Evolutionary conservation across 441 rosid species (phyloP).

Genomic region (Codiaeum variegatum): DNA sequence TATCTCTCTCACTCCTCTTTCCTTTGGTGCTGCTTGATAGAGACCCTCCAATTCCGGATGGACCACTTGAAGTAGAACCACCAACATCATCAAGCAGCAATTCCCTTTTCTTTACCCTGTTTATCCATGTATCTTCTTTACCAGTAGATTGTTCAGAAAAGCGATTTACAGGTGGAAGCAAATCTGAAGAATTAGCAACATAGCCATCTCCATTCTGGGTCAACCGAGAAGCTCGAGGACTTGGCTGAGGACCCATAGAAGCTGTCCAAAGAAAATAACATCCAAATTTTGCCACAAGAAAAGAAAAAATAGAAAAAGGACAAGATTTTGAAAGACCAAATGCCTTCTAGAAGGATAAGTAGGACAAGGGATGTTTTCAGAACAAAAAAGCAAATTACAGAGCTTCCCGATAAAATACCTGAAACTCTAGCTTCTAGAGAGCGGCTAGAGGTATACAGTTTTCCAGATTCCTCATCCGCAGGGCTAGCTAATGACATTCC

Average conservation of each 20-base stretch:
- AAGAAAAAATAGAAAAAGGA: neutral
- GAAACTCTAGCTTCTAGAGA: conserved; percentile 38
- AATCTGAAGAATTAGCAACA: conserved; percentile 42
- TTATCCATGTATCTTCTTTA: conserved; percentile 72
- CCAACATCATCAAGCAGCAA: conserved; percentile 78
- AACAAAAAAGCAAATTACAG: conserved; percentile 9
- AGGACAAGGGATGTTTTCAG: neutral
- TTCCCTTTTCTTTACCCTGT: conserved; percentile 83
- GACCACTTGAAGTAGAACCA: conserved; percentile 37
- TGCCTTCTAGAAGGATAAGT: conserved; percentile 9
- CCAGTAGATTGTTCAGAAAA: conserved; percentile 40
- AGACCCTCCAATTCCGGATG: conserved; percentile 54
- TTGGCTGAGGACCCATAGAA: conserved; percentile 52
- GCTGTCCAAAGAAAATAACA: conserved; percentile 46
- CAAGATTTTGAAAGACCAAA: conserved; percentile 7
- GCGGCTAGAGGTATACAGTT: conserved; percentile 25
- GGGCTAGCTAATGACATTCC: conserved; percentile 35
- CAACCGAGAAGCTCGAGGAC: conserved; percentile 40
- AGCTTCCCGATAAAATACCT: conserved; percentile 31
- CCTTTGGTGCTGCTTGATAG: conserved; percentile 79
- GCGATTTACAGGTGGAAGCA: conserved; percentile 42
- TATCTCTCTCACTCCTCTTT: conserved; percentile 94
- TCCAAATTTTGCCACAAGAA: conserved; percentile 7
- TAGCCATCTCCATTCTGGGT: conserved; percentile 47
- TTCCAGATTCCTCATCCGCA: conserved; percentile 50